phyloP scores from a whole-genome alignment of 345 rosid genomes.

The Euphorbia tirucalli region DNA sequence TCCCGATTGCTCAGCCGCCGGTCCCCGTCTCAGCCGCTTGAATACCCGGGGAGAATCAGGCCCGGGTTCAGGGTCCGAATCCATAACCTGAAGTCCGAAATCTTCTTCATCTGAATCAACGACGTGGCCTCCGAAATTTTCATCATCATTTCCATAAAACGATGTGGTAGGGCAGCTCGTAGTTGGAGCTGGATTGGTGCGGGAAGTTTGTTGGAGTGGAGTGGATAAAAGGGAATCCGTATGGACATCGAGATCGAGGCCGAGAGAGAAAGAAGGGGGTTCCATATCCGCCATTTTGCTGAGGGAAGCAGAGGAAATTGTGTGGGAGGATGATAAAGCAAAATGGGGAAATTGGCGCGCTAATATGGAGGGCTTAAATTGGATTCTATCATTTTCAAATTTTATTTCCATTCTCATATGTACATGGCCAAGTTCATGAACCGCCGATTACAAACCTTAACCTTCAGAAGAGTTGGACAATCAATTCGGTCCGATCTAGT shows the following conservation, averaged over 20 bases:
- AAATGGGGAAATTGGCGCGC: conserved; percentile 8
- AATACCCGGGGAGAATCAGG: conserved; percentile 43
- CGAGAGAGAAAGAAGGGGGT: conserved; percentile 89
- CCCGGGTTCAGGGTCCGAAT: conserved; percentile 47
- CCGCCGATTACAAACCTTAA: too few species aligned
- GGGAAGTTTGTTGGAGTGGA: not conserved
- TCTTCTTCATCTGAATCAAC: conserved; percentile 10
- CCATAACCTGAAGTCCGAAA: conserved; percentile 17
- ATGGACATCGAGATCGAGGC: conserved; percentile 56
- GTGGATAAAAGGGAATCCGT: conserved; percentile 20
- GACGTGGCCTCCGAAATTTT: conserved; percentile 23
- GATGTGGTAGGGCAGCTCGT: conserved; percentile 10
- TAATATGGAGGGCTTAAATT: conserved; percentile 2
- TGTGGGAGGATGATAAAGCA: not conserved
- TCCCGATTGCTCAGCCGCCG: conserved; percentile 7
- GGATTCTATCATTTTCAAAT: not conserved
- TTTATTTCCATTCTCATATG: not conserved
- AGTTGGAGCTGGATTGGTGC: conserved; percentile 10
- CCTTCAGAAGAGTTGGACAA: too few species aligned
- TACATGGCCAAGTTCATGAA: too few species aligned
- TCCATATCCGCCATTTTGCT: conserved; percentile 56
- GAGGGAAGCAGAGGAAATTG: not conserved
- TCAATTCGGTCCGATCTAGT: too few species aligned
- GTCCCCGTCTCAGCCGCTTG: conserved; percentile 62
- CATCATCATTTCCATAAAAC: conserved; percentile 23